Conservation (phyloP, 2,329 filamentous ascomycete genomes). For the Metarhizium robertsii region DNA sequence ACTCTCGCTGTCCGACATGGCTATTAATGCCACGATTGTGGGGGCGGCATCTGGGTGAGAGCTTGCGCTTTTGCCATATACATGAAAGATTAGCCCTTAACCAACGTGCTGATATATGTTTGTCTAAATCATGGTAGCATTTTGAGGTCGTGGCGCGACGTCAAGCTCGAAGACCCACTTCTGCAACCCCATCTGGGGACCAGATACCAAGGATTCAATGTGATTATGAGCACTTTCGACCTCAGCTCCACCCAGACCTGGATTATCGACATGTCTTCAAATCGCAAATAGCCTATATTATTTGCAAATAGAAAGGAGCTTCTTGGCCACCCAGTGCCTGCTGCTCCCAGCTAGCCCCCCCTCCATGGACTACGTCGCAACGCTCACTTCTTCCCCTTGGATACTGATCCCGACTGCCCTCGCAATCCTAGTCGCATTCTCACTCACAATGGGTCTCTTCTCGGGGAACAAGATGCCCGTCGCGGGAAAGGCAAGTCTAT, state of each 20-base stretch:
- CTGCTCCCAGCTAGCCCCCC: not conserved
- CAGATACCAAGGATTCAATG: too few relatives aligned
- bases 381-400: constrained; percentile 9
- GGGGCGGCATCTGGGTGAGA: not conserved
- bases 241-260: too few relatives aligned
- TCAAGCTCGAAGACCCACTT: too few relatives aligned
- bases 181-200: too few relatives aligned
- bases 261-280: too few relatives aligned
- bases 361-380: not conserved
- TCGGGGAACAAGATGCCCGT: constrained; percentile 68
- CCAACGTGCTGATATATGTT: too few relatives aligned
- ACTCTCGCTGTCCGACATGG: constrained; percentile 19
- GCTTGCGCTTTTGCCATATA: not conserved
- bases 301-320: too few relatives aligned
- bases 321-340: not conserved
- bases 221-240: too few relatives aligned
- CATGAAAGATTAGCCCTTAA: too few relatives aligned
- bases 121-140: not conserved
- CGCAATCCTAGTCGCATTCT: constrained; percentile 23
- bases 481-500: constrained; percentile 60
- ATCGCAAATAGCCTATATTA: too few relatives aligned
- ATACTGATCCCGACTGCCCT: constrained; percentile 20
- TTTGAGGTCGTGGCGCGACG: too few relatives aligned
- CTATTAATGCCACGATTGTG: constrained; percentile 2
- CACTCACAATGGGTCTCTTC: constrained; percentile 56